phyloP scores from a whole-genome alignment of 139 green algal species.

The Pleodorina starrii region DNA sequence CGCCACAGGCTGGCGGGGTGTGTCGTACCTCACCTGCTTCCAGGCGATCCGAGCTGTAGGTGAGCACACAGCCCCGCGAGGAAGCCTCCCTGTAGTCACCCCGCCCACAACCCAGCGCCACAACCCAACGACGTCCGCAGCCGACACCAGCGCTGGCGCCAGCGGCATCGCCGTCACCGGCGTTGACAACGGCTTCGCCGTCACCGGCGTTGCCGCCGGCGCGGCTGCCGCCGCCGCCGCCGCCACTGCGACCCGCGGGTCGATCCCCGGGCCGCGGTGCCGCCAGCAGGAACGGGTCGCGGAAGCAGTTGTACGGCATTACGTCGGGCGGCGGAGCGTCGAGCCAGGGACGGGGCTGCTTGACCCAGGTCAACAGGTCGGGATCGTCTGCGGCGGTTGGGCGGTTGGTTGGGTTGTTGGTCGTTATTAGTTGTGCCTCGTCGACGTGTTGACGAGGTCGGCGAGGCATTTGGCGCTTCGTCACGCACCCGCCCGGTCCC shows the following conservation, averaged over 20 bases:
- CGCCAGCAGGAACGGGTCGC: conserved; percentile 85
- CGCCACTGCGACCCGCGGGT: neutral
- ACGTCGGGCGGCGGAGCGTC: conserved; percentile 69
- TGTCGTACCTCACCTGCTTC: neutral
- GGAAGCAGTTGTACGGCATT: conserved; percentile 75
- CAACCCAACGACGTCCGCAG: conserved; percentile 35
- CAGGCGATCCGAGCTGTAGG: conserved; percentile 45
- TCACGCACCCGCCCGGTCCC: too few species aligned
- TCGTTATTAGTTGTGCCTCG: too few species aligned
- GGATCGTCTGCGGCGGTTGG: conserved; percentile 59
- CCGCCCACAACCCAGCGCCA: conserved; percentile 75
- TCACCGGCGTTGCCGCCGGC: neutral
- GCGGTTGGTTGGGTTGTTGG: neutral
- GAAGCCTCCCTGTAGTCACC: neutral
- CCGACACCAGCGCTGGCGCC: too few species aligned
- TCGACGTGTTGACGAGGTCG: too few species aligned
- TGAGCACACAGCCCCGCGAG: conserved; percentile 39
- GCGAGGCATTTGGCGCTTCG: too few species aligned
- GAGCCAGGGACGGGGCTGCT: conserved; percentile 60
- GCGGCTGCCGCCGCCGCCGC: neutral
- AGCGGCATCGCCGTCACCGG: too few species aligned
- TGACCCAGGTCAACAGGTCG: conserved; percentile 50
- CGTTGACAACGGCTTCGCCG: too few species aligned
- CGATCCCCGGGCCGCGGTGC: neutral
- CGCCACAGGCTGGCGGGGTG: too few species aligned